These are phyloP conservation scores for Eucalyptus camaldulensis DNA, from an alignment of 345 rosid species.

Conservation along the genomic window DNA sequence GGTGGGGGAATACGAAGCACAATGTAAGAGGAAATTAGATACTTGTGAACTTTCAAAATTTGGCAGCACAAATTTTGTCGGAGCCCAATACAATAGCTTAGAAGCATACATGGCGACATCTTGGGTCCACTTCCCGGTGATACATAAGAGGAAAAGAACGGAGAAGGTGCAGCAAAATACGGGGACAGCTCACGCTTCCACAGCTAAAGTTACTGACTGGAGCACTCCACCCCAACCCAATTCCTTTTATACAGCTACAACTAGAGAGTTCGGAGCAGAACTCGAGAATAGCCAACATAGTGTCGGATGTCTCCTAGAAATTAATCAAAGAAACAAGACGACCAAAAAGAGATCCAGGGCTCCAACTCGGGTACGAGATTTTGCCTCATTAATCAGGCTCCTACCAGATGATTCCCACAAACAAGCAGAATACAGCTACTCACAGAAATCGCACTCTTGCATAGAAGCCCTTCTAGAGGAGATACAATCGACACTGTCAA, in stretches of 20 bases:
- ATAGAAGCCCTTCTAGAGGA: slow-evolving; percentile 21
- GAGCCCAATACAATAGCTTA: slow-evolving; percentile 20
- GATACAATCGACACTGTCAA: slow-evolving; percentile 15
- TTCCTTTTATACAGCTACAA: slow-evolving; percentile 1
- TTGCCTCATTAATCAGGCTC: slow-evolving; percentile 19
- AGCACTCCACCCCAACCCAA: slow-evolving; percentile 1
- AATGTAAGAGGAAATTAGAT: slow-evolving; percentile 6
- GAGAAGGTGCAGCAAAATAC: slow-evolving; percentile 17
- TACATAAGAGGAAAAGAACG: slow-evolving; percentile 32
- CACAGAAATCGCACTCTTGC: slow-evolving; percentile 5
- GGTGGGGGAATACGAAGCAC: not conserved
- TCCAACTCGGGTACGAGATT: slow-evolving; percentile 22
- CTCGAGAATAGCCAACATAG: slow-evolving; percentile 15
- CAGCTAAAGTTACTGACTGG: not conserved
- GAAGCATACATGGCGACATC: slow-evolving; percentile 10
- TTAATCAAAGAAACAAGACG: slow-evolving; percentile 15
- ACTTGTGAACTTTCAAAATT: not conserved
- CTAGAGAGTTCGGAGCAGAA: slow-evolving; percentile 3
- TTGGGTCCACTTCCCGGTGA: slow-evolving; percentile 12
- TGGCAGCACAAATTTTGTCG: slow-evolving; percentile 13
- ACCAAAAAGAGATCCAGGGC: slow-evolving; percentile 49
- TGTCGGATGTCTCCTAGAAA: slow-evolving; percentile 2
- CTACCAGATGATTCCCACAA: slow-evolving; percentile 1
- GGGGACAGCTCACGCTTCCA: not conserved
- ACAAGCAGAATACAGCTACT: slow-evolving; percentile 1